These are phyloP conservation scores for Penicillium thymicola DNA, from an alignment of 2,329 filamentous ascomycete genomes.

Conservation along the genomic window DNA sequence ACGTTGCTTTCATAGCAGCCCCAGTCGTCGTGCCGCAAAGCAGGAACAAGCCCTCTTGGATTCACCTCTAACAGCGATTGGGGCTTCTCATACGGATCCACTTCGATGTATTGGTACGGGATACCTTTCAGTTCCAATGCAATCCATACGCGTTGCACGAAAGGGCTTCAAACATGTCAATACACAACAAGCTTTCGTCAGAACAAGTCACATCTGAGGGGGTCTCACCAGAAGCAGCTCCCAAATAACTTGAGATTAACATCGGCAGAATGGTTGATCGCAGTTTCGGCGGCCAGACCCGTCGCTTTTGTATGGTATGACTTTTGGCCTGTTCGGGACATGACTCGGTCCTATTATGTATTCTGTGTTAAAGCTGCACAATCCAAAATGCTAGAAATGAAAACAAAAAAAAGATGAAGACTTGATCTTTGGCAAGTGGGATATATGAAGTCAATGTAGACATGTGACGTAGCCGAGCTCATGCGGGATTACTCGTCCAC, in stretches of 20 bases:
- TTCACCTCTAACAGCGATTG: constrained; percentile 70
- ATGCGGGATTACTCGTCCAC: constrained; percentile 12
- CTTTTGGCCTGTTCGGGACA: constrained; percentile 59
- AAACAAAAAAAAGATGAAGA: not conserved
- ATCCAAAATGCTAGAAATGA: constrained; percentile 6
- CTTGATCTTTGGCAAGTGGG: not conserved
- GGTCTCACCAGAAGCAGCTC: constrained; percentile 72
- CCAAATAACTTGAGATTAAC: constrained; percentile 73
- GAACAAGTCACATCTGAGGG: not conserved
- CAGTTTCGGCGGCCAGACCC: constrained; percentile 66
- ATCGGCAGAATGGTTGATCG: constrained; percentile 66
- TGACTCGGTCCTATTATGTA: constrained; percentile 30
- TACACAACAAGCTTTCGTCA: not conserved
- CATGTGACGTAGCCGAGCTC: constrained; percentile 20
- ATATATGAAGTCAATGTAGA: constrained; percentile 2
- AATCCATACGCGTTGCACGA: constrained; percentile 87
- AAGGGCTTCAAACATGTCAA: constrained; percentile 57
- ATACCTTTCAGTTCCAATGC: constrained; percentile 76
- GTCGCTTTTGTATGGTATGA: constrained; percentile 69
- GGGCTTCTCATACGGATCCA: constrained; percentile 74
- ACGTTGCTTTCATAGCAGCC: constrained; percentile 77
- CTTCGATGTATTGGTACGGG: constrained; percentile 80
- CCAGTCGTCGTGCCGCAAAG: constrained; percentile 75
- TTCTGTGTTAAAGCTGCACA: constrained; percentile 11
- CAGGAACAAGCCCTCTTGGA: constrained; percentile 71